Percentiles rank a stretch among this genome's conserved stretches.
Conservation (phyloP, 352 stramenopile genomes). For the Thraustochytrium striatum region DNA sequence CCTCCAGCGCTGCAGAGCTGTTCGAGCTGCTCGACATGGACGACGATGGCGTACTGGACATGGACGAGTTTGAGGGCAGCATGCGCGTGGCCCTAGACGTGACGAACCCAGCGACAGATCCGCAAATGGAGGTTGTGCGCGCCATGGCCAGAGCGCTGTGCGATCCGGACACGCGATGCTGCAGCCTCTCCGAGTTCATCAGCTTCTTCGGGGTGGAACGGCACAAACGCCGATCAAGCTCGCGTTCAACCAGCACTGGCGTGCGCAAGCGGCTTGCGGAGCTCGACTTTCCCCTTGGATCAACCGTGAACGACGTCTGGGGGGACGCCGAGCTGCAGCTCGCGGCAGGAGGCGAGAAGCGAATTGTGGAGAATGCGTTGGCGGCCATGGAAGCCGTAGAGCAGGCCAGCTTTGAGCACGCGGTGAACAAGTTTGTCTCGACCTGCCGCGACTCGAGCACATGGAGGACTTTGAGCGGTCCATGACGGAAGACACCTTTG, state of each 20-base stretch:
- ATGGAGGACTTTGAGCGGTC: background rate
- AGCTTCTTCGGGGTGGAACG: background rate
- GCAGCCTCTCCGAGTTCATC: slow-evolving; percentile 2
- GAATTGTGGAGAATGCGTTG: background rate
- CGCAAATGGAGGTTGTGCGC: background rate
- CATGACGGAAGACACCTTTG: background rate
- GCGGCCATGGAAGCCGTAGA: background rate
- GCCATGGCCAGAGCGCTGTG: background rate
- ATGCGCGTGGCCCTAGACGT: slow-evolving; percentile 27
- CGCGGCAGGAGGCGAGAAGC: background rate
- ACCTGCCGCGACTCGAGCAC: background rate
- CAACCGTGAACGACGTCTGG: background rate
- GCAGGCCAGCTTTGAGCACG: background rate
- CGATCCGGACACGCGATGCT: background rate
- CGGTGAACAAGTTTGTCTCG: background rate
- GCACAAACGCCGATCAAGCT: background rate
- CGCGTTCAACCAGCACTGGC: background rate
- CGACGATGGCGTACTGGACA: background rate
- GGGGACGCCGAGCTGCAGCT: background rate
- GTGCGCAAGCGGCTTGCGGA: background rate
- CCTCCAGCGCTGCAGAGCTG: slow-evolving; percentile 21
- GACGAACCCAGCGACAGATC: background rate
- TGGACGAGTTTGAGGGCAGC: slow-evolving; percentile 44
- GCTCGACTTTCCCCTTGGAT: background rate
- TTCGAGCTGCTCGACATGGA: slow-evolving; percentile 49